Evolutionary conservation across 495 filamentous ascomycete genomes (phyloP).

Genomic region (Xylaria nigripes): DNA sequence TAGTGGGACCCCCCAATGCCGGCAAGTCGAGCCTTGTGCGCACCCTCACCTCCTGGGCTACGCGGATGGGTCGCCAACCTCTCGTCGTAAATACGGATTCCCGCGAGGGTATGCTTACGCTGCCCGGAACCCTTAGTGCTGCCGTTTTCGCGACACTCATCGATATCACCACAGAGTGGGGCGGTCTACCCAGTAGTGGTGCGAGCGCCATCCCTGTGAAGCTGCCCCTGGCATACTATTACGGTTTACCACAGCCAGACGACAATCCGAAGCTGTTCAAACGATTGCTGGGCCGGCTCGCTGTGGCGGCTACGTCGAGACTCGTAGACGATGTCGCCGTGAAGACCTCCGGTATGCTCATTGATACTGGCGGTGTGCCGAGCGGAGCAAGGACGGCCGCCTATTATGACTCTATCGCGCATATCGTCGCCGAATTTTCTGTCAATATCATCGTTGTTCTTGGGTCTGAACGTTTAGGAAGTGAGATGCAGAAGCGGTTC

Average conservation of each 20-base stretch:
- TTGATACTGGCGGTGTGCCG: conserved; percentile 75
- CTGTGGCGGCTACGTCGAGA: conserved; percentile 67
- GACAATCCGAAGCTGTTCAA: conserved; percentile 66
- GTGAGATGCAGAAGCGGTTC: conserved; percentile 67
- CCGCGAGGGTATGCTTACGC: conserved; percentile 71
- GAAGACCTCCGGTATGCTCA: conserved; percentile 65
- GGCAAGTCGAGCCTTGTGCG: conserved; percentile 83
- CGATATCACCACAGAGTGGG: conserved; percentile 87
- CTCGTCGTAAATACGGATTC: conserved; percentile 83
- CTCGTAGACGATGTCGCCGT: conserved; percentile 68
- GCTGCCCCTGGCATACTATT: conserved; percentile 85
- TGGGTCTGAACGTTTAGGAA: conserved; percentile 74
- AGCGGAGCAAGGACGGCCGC: conserved; percentile 37
- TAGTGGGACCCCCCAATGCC: conserved; percentile 71
- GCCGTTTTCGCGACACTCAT: conserved; percentile 76
- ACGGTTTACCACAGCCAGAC: conserved; percentile 66
- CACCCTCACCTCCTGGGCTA: conserved; percentile 74
- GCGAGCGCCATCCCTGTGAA: conserved; percentile 84
- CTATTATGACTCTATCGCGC: conserved; percentile 59
- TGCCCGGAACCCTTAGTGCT: conserved; percentile 79
- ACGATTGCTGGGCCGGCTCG: conserved; percentile 66
- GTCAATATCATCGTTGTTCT: conserved; percentile 75
- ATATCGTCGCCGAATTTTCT: conserved; percentile 81
- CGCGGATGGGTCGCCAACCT: conserved; percentile 66
- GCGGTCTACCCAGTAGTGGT: conserved; percentile 81